Evolutionary conservation across 2,329 filamentous ascomycete genomes (phyloP).

Genomic region (Purpureocillium takamizusanense): DNA sequence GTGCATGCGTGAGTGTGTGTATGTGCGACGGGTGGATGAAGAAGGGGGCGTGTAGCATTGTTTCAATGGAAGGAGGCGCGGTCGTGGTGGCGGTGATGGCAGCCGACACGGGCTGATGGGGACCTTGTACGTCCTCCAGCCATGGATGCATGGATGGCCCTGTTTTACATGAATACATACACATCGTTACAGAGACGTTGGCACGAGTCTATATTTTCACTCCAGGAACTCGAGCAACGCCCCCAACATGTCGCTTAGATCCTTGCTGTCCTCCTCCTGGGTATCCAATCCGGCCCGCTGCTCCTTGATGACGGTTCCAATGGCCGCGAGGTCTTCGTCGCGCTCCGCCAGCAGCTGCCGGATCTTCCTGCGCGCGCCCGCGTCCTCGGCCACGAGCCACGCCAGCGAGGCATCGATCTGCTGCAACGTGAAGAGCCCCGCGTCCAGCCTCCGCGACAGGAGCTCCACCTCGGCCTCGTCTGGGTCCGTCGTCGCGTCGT

Average conservation of each 20-base stretch:
- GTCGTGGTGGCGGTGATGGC: too few species aligned
- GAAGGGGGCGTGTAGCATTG: too few species aligned
- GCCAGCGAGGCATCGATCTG: conserved; percentile 76
- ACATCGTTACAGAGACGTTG: too few species aligned
- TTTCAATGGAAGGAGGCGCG: too few species aligned
- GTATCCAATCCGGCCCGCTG: conserved; percentile 44
- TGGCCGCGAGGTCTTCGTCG: conserved; percentile 53
- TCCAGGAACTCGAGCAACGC: conserved; percentile 42
- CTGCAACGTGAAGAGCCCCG: conserved; percentile 76
- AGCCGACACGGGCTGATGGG: not conserved
- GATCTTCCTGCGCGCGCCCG: conserved; percentile 60
- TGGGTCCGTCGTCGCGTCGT: conserved; percentile 10
- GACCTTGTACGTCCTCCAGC: too few species aligned
- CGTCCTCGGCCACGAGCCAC: conserved; percentile 88
- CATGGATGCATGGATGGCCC: not conserved
- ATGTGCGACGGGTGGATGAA: too few species aligned
- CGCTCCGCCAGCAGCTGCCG: conserved; percentile 54
- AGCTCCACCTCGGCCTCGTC: conserved; percentile 60
- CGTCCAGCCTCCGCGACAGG: conserved; percentile 68
- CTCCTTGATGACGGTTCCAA: conserved; percentile 60
- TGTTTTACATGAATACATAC: conserved; percentile 1
- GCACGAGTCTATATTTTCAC: too few species aligned
- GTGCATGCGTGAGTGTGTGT: not conserved
- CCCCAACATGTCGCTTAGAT: conserved; percentile 44
- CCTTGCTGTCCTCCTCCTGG: conserved; percentile 49